phyloP scores from a whole-genome alignment of 495 filamentous ascomycete genomes.

The Penicillium macrosclerotiorum region DNA sequence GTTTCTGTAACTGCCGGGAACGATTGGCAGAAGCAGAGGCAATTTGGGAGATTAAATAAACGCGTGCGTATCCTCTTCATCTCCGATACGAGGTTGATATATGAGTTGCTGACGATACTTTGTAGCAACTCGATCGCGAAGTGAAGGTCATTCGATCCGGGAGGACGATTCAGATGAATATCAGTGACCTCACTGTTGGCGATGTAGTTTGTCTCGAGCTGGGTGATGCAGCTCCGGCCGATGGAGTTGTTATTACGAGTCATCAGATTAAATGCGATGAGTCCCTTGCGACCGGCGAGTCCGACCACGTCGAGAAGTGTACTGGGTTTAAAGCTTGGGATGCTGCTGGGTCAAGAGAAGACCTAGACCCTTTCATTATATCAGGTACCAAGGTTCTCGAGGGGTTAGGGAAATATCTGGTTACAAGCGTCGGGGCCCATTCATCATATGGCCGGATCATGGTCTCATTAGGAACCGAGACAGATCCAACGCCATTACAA shows the following conservation, averaged over 20 bases:
- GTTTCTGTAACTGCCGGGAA: slow-evolving; percentile 71
- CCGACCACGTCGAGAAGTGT: slow-evolving; percentile 65
- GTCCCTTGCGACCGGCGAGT: slow-evolving; percentile 68
- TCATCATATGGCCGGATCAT: slow-evolving; percentile 66
- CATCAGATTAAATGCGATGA: slow-evolving; percentile 68
- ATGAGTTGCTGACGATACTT: neutral
- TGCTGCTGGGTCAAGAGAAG: slow-evolving; percentile 55
- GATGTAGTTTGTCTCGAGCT: slow-evolving; percentile 73
- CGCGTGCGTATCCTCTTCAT: slow-evolving; percentile 40
- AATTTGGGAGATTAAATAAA: slow-evolving; percentile 76
- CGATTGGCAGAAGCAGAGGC: slow-evolving; percentile 75
- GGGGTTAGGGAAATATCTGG: slow-evolving; percentile 62
- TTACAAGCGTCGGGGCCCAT: slow-evolving; percentile 61
- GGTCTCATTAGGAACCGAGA: slow-evolving; percentile 57
- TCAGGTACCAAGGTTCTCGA: slow-evolving; percentile 66
- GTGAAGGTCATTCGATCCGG: slow-evolving; percentile 78
- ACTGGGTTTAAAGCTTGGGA: slow-evolving; percentile 56
- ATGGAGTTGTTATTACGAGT: slow-evolving; percentile 61
- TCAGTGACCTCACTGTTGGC: slow-evolving; percentile 69
- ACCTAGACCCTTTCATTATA: slow-evolving; percentile 63
- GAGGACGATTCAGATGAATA: slow-evolving; percentile 65
- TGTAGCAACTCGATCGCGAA: slow-evolving; percentile 70
- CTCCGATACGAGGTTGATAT: no score
- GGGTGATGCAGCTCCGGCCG: slow-evolving; percentile 65
- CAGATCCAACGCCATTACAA: slow-evolving; percentile 64